Base-by-base conservation (phyloP, 345 rosid genomes). In the Bruguiera sexangula region DNA sequence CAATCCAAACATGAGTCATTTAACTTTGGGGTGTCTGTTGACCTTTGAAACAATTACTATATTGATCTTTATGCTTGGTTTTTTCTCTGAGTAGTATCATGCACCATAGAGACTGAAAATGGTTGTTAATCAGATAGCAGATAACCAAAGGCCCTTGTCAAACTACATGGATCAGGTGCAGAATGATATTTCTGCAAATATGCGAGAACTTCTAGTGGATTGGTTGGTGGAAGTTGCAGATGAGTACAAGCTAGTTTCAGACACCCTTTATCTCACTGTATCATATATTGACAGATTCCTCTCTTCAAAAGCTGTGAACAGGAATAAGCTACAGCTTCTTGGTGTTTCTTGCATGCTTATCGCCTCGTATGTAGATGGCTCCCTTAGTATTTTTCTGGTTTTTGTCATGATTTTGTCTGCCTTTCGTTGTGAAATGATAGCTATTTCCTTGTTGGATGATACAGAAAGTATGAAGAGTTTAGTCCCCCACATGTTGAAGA, bases 341-440 rank as follows among this genome's bases (percentile, higher is more conserved):
- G 79, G 79, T 22, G 67, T 70, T 37, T 60, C 79, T 36, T 76
- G 71, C 70, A 60, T 76, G 79, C 75, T 65, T 43, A 66, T 76
- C 21, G 79, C 79, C 63, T 66, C 75, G 79, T 76, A 70, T 59
- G 60, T 18, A 27, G 20, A 29, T 24, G 27, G 6, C 36, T 26
- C n/a, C 8, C 32, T 54, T 2, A 29, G 1, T 32, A 24, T 18
- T 51, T 1, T 10, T 60, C 18, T 61, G 0, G 2, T 30, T n/a
- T 36, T 59, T 59, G 46, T 20, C 15, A 16, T 37, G 8, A n/a
- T 50, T n/a, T 39, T 19, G 20, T 53, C 5, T 39, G 31, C 18
- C 6, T 52, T 53, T 18, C 3, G 0, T 21, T 39, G 11, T 59
- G 11, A 31, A 29, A 21, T 50, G 52, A 11, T 43, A 7, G 1